Conservation (phyloP, 2,329 filamentous ascomycete genomes). For the Trichoderma cornu-damae region DNA sequence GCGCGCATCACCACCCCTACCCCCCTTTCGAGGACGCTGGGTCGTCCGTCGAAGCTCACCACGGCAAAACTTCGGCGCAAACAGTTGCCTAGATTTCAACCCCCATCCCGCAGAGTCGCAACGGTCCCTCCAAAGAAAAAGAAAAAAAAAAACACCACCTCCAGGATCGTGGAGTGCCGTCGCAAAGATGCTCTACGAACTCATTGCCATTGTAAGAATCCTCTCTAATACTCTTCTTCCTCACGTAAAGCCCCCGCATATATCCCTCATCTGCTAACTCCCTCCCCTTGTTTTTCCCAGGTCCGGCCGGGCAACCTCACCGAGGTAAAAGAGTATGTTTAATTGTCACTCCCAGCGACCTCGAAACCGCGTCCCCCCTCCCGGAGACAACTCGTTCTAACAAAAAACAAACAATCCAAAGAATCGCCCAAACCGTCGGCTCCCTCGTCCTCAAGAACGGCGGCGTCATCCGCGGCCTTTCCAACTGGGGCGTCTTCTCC, state of each 20-base stretch:
- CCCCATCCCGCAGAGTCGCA: constrained; percentile 23
- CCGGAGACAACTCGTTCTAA: too few relatives aligned
- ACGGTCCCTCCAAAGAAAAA: constrained; percentile 16
- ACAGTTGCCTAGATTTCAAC: constrained; percentile 19
- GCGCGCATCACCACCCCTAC: background rate
- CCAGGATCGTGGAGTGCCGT: constrained; percentile 29
- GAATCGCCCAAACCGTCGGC: constrained; percentile 83
- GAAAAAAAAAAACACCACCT: background rate
- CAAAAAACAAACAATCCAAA: constrained; percentile 33
- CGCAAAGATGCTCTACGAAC: constrained; percentile 84
- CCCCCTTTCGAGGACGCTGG: background rate
- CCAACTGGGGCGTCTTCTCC: constrained; percentile 91
- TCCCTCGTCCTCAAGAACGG: constrained; percentile 74
- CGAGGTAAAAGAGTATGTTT: constrained; percentile 88
- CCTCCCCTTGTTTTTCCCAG: constrained; percentile 47
- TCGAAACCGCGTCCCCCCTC: background rate
- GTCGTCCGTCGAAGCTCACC: constrained; percentile 18
- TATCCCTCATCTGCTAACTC: constrained; percentile 20
- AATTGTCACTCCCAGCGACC: constrained; percentile 6
- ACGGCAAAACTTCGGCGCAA: constrained; percentile 31
- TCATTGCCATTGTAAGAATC: constrained; percentile 80
- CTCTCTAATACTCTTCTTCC: background rate
- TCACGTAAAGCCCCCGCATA: background rate
- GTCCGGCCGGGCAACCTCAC: constrained; percentile 83
- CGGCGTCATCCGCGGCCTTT: constrained; percentile 85